Conservation (phyloP, 2,329 filamentous ascomycete genomes). For the Calonectria crousiana region DNA sequence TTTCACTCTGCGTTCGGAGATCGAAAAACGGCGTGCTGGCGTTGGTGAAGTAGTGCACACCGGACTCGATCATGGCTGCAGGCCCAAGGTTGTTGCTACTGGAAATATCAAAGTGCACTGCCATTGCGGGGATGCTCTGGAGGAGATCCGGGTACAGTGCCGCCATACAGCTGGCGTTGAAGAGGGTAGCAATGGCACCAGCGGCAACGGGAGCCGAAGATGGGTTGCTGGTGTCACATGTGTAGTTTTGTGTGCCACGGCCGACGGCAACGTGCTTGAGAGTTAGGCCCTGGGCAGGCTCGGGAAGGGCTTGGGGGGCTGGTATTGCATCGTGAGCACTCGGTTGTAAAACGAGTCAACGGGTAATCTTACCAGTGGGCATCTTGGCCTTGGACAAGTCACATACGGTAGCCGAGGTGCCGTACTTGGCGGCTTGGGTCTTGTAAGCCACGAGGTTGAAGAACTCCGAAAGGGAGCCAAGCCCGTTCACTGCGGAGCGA, state of each 20-base stretch:
- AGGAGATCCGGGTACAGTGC: slow-evolving; percentile 77
- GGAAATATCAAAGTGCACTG: slow-evolving; percentile 74
- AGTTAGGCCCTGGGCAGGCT: slow-evolving; percentile 68
- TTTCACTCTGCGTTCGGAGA: slow-evolving; percentile 68
- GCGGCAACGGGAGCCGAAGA: slow-evolving; percentile 71
- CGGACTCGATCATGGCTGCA: slow-evolving; percentile 73
- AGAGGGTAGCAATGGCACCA: slow-evolving; percentile 87
- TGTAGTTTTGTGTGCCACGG: slow-evolving; percentile 94
- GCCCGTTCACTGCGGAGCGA: slow-evolving; percentile 52
- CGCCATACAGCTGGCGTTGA: slow-evolving; percentile 87
- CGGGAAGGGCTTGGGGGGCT: slow-evolving; percentile 71
- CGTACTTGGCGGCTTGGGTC: slow-evolving; percentile 60
- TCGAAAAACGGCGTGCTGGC: slow-evolving; percentile 83
- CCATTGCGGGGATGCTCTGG: slow-evolving; percentile 72
- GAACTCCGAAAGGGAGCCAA: slow-evolving; percentile 68
- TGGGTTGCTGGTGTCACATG: slow-evolving; percentile 74
- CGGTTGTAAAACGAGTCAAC: not conserved
- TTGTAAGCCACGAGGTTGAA: slow-evolving; percentile 71
- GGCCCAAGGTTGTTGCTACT: slow-evolving; percentile 61
- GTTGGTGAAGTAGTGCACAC: slow-evolving; percentile 85
- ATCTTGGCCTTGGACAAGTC: slow-evolving; percentile 66
- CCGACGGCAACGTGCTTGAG: slow-evolving; percentile 87
- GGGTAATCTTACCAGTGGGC: slow-evolving; percentile 58
- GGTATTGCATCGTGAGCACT: slow-evolving; percentile 41
- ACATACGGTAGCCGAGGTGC: slow-evolving; percentile 60